phyloP scores from a whole-genome alignment of 148 eudicot genomes.

The Cornus suecica region DNA sequence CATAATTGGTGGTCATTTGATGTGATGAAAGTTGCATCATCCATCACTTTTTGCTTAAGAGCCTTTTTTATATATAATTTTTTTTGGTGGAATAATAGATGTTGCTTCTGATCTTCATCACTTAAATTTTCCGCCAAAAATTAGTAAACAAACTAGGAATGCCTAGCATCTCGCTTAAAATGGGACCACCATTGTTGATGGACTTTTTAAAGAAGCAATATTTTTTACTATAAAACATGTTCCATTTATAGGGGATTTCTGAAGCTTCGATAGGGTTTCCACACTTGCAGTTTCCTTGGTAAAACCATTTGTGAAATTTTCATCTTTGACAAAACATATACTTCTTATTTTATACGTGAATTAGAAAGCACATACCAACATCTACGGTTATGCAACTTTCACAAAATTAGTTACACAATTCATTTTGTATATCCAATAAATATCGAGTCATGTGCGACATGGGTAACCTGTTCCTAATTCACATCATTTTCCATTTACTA shows the following conservation, averaged over 20 bases:
- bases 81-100: background rate
- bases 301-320: background rate
- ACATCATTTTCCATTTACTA: background rate
- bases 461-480: background rate
- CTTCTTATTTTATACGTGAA: background rate
- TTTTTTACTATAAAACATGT: too few relatives aligned
- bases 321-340: background rate
- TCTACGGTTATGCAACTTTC: background rate
- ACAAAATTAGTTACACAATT: background rate
- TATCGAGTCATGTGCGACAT: background rate
- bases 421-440: background rate
- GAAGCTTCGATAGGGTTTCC: background rate
- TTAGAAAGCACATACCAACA: background rate
- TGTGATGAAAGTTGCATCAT: background rate
- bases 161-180: too few relatives aligned
- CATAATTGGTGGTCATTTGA: background rate
- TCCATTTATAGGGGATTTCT: background rate
- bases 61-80: too few relatives aligned
- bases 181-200: too few relatives aligned
- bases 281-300: background rate
- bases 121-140: background rate
- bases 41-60: background rate
- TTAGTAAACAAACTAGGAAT: background rate
- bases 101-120: background rate
- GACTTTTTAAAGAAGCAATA: too few relatives aligned